These are phyloP conservation scores for Rhododendron griersonianum DNA, from an alignment of 148 eudicot species.

Conservation along the genomic window DNA sequence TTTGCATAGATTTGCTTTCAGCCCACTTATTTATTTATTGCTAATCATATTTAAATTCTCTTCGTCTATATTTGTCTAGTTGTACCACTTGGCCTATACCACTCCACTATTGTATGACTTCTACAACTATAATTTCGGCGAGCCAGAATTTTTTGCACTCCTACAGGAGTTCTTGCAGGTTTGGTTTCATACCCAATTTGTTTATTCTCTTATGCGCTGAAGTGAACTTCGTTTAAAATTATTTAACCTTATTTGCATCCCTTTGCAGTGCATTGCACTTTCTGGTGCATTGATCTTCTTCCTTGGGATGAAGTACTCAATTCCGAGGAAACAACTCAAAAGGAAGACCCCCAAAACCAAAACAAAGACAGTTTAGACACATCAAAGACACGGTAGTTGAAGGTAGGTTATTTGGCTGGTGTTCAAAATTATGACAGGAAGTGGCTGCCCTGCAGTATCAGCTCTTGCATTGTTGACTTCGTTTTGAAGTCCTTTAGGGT, in stretches of 20 bases:
- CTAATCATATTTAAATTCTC: neutral
- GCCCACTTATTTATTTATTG: neutral
- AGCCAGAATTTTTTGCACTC: conserved; percentile 34
- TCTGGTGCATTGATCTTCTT: conserved; percentile 67
- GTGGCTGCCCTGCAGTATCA: neutral
- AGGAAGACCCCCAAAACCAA: conserved; percentile 54
- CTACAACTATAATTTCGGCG: conserved; percentile 42
- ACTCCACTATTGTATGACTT: conserved; percentile 54
- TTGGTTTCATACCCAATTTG: neutral
- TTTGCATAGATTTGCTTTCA: neutral
- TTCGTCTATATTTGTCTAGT: conserved; percentile 22
- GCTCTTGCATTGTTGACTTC: neutral
- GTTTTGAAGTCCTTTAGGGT: neutral
- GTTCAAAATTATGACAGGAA: neutral
- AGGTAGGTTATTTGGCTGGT: neutral
- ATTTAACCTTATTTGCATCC: conserved; percentile 4
- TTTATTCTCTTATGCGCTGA: neutral
- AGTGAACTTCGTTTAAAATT: neutral
- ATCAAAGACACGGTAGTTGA: neutral
- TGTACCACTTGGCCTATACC: conserved; percentile 37
- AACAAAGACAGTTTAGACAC: conserved; percentile 40
- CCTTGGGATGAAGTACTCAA: conserved; percentile 61
- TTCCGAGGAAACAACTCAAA: conserved; percentile 45
- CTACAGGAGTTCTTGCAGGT: conserved; percentile 60
- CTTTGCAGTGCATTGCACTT: conserved; percentile 46